Evolutionary conservation across 2,329 filamentous ascomycete genomes (phyloP).

Genomic region (Gnomoniopsis smithogilvyi): DNA sequence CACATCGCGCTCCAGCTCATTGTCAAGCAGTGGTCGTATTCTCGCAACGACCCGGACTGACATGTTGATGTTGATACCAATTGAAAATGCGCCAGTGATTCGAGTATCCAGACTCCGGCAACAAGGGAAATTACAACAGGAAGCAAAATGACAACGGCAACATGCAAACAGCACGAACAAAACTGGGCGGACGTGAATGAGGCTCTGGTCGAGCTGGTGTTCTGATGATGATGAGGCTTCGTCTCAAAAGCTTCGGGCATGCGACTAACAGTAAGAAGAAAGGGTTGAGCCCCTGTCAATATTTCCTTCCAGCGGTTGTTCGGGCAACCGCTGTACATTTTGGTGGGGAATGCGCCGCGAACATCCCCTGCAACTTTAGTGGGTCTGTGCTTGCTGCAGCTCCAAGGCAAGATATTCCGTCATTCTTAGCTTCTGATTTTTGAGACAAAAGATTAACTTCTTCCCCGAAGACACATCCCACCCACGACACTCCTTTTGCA

Average conservation of each 20-base stretch:
- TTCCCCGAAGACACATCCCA: conserved; percentile 6
- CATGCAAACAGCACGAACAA: not conserved
- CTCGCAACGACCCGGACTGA: conserved; percentile 84
- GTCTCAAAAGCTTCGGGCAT: not conserved
- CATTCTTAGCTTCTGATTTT: conserved; percentile 14
- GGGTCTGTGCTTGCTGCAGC: not conserved
- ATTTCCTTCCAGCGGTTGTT: not conserved
- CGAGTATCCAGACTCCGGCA: not conserved
- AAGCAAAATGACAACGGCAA: not conserved
- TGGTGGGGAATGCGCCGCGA: not conserved
- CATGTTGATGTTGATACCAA: conserved; percentile 34
- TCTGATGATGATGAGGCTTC: not conserved
- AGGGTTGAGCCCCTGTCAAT: not conserved
- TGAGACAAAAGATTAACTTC: not conserved
- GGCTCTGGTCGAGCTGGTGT: not conserved
- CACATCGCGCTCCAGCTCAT: conserved; percentile 81
- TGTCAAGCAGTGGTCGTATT: conserved; percentile 81
- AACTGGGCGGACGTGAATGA: not conserved
- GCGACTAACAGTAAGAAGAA: not conserved
- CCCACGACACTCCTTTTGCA: conserved; percentile 1
- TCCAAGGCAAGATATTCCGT: conserved; percentile 1
- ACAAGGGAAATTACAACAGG: not conserved
- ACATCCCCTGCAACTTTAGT: not conserved
- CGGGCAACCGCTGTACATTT: not conserved
- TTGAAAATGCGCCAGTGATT: not conserved